phyloP scores from a whole-genome alignment of 75 land plant genomes.

The Pinus albicaulis region DNA sequence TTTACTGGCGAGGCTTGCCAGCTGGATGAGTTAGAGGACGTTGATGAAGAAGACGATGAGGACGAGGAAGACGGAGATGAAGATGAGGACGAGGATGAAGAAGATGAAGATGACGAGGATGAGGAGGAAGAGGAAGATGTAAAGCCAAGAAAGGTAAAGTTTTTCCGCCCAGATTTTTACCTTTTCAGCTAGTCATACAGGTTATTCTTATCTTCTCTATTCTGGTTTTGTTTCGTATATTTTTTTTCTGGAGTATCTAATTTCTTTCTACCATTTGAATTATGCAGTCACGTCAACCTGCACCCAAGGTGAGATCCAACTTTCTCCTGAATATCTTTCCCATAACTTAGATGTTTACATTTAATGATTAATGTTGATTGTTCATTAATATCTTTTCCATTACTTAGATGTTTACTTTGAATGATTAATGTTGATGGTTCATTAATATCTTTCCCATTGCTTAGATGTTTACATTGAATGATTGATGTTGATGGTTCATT shows the following conservation, averaged over 20 bases:
- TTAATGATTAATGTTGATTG: background rate
- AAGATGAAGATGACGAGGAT: constrained; percentile 28
- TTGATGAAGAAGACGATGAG: constrained; percentile 38
- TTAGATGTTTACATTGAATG: background rate
- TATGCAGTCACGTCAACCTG: background rate
- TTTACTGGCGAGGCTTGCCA: constrained; percentile 55
- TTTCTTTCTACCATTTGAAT: background rate
- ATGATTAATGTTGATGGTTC: background rate
- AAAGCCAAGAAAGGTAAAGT: constrained; percentile 15
- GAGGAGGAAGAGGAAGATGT: constrained; percentile 27
- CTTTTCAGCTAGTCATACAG: background rate
- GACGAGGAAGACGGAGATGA: constrained; percentile 30
- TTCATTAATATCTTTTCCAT: too few relatives aligned
- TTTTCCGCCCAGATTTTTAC: background rate
- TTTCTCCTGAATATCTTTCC: background rate
- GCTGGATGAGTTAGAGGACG: constrained; percentile 44
- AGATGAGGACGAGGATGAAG: constrained; percentile 37
- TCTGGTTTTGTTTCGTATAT: background rate
- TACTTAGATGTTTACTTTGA: background rate
- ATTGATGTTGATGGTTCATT: background rate
- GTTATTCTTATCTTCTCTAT: background rate
- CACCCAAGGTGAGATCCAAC: background rate
- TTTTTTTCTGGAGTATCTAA: background rate
- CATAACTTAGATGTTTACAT: background rate
- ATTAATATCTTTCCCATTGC: too few relatives aligned